A percentile compares a stretch with the other conserved stretches of the same genome.
Conservation (phyloP, 140 eudicot genomes). For the Erigeron philadelphicus region DNA sequence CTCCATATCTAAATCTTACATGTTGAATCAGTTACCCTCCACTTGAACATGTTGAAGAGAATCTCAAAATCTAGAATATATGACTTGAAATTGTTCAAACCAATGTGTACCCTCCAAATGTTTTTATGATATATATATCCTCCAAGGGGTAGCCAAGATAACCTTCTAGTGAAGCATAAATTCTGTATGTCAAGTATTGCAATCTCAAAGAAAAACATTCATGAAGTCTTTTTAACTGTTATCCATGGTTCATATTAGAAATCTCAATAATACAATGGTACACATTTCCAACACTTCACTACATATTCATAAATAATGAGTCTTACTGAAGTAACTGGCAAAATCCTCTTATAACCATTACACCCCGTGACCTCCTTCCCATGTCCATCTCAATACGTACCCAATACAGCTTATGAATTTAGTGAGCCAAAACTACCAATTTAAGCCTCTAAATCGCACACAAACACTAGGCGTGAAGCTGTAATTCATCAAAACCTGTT, state of each 20-base stretch:
- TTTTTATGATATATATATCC: constrained; percentile 27
- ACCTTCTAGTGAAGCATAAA: neutral
- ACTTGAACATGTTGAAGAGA: constrained; percentile 14
- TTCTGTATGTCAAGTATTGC: constrained; percentile 26
- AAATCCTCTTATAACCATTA: constrained; percentile 32
- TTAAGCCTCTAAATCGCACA: constrained; percentile 31
- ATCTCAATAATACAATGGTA: constrained; percentile 33
- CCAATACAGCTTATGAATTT: constrained; percentile 18
- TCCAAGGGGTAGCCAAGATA: constrained; percentile 15
- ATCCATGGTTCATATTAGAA: constrained; percentile 30
- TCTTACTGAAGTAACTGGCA: constrained; percentile 36
- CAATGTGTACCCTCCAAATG: constrained; percentile 11
- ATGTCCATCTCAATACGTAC: constrained; percentile 26
- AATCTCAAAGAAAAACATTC: constrained; percentile 31
- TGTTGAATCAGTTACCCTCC: constrained; percentile 14
- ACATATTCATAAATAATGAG: constrained; percentile 34
- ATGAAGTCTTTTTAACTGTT: constrained; percentile 30
- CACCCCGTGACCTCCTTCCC: constrained; percentile 22
- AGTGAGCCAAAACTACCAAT: constrained; percentile 25
- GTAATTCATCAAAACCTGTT: constrained; percentile 21
- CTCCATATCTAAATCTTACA: neutral
- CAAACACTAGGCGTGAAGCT: neutral
- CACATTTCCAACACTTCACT: constrained; percentile 29
- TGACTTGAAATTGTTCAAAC: constrained; percentile 4
- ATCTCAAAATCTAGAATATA: constrained; percentile 24